Conservation (phyloP, 352 stramenopile species). For the Globisporangium viniferum region DNA sequence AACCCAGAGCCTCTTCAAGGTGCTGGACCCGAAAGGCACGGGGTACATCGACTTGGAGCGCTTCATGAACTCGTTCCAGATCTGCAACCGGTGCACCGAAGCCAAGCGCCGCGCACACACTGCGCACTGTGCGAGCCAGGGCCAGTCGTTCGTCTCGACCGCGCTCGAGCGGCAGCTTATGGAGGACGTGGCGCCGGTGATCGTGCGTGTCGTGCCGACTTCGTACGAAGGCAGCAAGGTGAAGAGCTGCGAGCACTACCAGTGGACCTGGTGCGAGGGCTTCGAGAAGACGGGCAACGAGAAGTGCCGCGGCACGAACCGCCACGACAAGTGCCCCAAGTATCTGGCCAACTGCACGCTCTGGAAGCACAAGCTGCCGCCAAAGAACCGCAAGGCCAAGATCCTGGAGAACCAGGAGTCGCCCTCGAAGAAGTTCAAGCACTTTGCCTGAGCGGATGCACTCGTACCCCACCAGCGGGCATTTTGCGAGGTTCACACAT, state of each 20-base stretch:
- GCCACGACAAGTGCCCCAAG: slow-evolving; percentile 84
- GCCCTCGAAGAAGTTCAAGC: slow-evolving; percentile 79
- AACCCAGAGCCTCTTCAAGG: slow-evolving; percentile 52
- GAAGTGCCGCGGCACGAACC: slow-evolving; percentile 82
- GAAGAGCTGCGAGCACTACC: slow-evolving; percentile 82
- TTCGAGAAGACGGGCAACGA: slow-evolving; percentile 83
- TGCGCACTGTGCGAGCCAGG: slow-evolving; percentile 51
- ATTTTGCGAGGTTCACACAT: too few relatives aligned
- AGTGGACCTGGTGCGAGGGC: slow-evolving; percentile 86
- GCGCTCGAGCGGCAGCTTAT: slow-evolving; percentile 64
- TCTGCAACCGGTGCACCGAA: slow-evolving; percentile 84
- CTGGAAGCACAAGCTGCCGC: slow-evolving; percentile 83
- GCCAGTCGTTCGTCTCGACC: slow-evolving; percentile 40
- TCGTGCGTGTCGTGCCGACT: slow-evolving; percentile 71
- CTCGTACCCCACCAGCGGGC: too few relatives aligned
- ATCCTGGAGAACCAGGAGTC: slow-evolving; percentile 74
- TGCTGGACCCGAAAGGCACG: slow-evolving; percentile 40
- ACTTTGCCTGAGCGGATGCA: slow-evolving; percentile 45
- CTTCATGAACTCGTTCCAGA: slow-evolving; percentile 87
- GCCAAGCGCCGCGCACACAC: slow-evolving; percentile 64
- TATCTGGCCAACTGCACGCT: slow-evolving; percentile 85
- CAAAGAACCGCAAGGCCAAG: slow-evolving; percentile 82
- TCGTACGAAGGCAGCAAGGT: slow-evolving; percentile 76
- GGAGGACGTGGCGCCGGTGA: slow-evolving; percentile 73
- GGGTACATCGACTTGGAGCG: slow-evolving; percentile 56